A percentile compares a stretch with the other conserved stretches of the same genome.
Evolutionary conservation across 1,284 basidiomycete genomes (phyloP).

Genomic region (Tylopilus orsonianus): DNA sequence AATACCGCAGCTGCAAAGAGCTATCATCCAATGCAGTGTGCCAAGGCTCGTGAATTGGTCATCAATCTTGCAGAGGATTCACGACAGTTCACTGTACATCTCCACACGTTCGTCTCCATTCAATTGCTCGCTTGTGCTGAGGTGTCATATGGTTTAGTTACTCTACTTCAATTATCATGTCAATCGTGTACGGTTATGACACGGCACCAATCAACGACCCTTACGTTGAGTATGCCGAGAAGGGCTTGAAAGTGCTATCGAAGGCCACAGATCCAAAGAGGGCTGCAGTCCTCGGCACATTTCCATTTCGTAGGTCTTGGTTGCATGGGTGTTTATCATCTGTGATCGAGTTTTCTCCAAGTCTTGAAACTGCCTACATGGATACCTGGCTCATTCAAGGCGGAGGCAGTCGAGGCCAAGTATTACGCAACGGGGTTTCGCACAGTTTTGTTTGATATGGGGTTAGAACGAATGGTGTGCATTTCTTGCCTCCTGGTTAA

Average conservation of each 20-base stretch:
- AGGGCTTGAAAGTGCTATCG: slow-evolving; percentile 20
- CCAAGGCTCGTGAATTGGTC: slow-evolving; percentile 25
- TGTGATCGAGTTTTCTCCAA: slow-evolving; percentile 7
- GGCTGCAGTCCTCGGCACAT: slow-evolving; percentile 23
- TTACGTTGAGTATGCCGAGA: slow-evolving; percentile 25
- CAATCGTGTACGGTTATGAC: slow-evolving; percentile 30
- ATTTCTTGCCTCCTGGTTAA: neutral
- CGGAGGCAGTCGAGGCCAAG: slow-evolving; percentile 19
- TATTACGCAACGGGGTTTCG: slow-evolving; percentile 24
- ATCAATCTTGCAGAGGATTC: slow-evolving; percentile 24
- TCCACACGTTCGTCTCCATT: slow-evolving; percentile 22
- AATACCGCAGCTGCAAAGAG: slow-evolving; percentile 14
- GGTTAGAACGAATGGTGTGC: slow-evolving; percentile 25
- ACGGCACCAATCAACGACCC: slow-evolving; percentile 23
- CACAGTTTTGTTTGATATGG: slow-evolving; percentile 24
- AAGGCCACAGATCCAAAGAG: slow-evolving; percentile 24
- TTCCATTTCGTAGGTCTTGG: slow-evolving; percentile 29
- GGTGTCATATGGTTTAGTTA: slow-evolving; percentile 14
- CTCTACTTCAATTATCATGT: slow-evolving; percentile 31
- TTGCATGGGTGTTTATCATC: neutral
- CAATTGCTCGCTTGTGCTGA: neutral
- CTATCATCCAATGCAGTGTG: slow-evolving; percentile 26
- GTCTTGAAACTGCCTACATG: slow-evolving; percentile 28
- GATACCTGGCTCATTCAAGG: slow-evolving; percentile 28
- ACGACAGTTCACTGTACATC: slow-evolving; percentile 17